Conservation (phyloP, 108 stramenopile species). For the Heterococcus sp. region DNA sequence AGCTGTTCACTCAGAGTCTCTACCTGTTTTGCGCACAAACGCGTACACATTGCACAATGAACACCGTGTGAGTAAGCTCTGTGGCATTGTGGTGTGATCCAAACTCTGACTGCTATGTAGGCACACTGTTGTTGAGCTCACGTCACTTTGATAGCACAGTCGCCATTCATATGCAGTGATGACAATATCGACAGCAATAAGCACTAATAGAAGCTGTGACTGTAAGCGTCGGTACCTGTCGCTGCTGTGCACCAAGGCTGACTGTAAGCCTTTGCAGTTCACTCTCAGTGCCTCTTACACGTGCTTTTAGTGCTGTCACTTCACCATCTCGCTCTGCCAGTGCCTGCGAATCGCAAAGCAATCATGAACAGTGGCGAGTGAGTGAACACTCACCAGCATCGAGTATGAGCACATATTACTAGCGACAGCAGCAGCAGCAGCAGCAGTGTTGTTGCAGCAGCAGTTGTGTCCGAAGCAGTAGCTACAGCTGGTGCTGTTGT, state of each 20-base stretch:
- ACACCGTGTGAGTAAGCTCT: no score
- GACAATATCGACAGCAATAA: no score
- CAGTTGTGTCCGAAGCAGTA: not conserved
- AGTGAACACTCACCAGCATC: no score
- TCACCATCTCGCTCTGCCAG: constrained; percentile 26
- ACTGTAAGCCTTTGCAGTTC: constrained; percentile 16
- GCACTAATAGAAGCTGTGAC: no score
- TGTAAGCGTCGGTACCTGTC: constrained; percentile 12
- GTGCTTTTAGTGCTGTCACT: constrained; percentile 12
- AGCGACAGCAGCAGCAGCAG: not conserved
- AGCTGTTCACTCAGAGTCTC: not conserved
- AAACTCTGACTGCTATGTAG: no score
- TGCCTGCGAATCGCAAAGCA: no score
- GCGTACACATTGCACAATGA: no score
- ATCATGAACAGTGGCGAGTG: no score
- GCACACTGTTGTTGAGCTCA: no score
- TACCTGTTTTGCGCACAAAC: not conserved
- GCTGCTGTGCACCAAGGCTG: constrained; percentile 15
- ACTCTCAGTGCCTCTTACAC: constrained; percentile 14
- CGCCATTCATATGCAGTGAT: no score
- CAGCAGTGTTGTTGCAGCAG: not conserved
- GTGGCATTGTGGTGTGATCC: no score
- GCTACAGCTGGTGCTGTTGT: not conserved
- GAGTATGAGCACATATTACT: not conserved
- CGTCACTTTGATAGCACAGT: no score